Base-by-base conservation (phyloP, 768 basidiomycete genomes). In the Pisolithus sp. region DNA sequence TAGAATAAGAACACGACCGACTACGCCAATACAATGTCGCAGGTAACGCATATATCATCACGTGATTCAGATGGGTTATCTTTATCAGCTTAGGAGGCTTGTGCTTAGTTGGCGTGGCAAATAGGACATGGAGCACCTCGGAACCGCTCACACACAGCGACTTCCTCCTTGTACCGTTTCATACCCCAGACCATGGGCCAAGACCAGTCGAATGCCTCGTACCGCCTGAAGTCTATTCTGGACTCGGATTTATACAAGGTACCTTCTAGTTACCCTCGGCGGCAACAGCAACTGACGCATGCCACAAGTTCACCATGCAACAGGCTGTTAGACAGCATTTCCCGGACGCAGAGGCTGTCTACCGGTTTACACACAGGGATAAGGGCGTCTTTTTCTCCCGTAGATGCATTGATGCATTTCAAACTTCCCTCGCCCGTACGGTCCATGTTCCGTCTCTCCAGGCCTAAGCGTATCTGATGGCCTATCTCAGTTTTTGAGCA, bases 201-300 rank as follows among this genome's bases (percentile, higher is more conserved):
- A 18, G 34, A 2, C 31, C 17, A 34, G 13, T 21, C 30, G 4
- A 18, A n/a, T 9, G 21, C n/a, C n/a, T 13, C 31, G 17, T 65
- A 61, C 30, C 55, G 39, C 5, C 61, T 57, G 37, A 54, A 18
- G 26, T 93, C 91, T 15, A 73, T 97, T 48, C 77, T 97, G 42
- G 95, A 97, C 67, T 93, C 93, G 0, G 95, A 97, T 68, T 71
- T 95, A 28, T 97, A 97, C 81, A 98, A 95, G 80, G 92, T 85
- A n/a, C 13, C 13, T 15, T 34, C 34, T 2, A 13, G 13, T 13
- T 34, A 12, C 5, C 12, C 34, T 34, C 34, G 13, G 12, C 12
- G 34, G 34, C 54, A 30, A 53, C 34, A 53, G 12, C 31, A 15
- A 36, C 28, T 51, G 30, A 17, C 41, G 41, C 21, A 15, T 6